Evolutionary conservation across 2,329 filamentous ascomycete genomes (phyloP), one percentile per base, ranked within the genome.

Genomic region (Fusarium sp.): DNA sequence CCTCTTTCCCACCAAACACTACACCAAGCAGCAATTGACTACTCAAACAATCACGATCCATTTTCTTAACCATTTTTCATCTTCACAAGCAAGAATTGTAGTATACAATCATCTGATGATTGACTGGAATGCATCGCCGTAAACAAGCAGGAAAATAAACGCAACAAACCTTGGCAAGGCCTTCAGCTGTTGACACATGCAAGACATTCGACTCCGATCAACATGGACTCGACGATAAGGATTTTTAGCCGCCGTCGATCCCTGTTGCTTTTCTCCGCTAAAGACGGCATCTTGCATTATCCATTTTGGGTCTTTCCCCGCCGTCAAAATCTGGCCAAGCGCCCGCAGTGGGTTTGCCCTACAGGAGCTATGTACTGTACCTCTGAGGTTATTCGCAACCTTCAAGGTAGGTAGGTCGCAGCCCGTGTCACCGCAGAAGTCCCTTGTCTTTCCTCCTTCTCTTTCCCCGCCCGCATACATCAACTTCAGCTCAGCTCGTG

Each of bases 271-370:
- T 9, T 18, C 18, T 5, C 54, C 54, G 34, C 34, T 41, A 59
- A 30, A 59, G 34, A 59, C 56, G 56, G 56, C 34, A 39, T 39
- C 56, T 27, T 59, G 56, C 56, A 59, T 37, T 43, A 57, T 54
- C 50, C 39, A 20, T 16, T 4, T 50, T 32, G 6, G 9, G 25
- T 41, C 6, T 41, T 57, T 57, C 54, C 35, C 56, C 34, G 56
- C 56, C 4, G 35, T 58, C 6, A 23, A 4, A 11, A 57, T 35
- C 30, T 5, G 32, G 52, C 20, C 4, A 57, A 57, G 52, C 32
- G 30, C 52, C 52, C 52, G 52, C 52, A 35, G 52, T 57, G 52
- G 52, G 6, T 39, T 37, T 52, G 48, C 48, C 43, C 23, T 27
- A 25, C 43, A 16, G 25, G 25, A 37, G 35, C 14, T 37, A 37